phyloP scores from a whole-genome alignment of 148 eudicot genomes.

The Chenopodium album region DNA sequence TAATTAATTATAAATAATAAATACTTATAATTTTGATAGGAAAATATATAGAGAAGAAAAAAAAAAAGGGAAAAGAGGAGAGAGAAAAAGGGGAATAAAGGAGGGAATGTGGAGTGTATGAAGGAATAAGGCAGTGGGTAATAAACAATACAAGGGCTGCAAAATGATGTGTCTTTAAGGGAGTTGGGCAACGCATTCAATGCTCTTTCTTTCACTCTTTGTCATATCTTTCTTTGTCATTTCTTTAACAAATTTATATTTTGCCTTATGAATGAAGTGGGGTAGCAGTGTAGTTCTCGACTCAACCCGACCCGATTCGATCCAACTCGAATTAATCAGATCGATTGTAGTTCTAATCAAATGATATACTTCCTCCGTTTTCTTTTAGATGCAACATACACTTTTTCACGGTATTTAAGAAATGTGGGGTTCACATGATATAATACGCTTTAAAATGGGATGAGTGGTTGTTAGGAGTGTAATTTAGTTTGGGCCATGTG shows the following conservation, averaged over 20 bases:
- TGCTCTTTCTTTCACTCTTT: conserved; percentile 20
- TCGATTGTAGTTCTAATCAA: no score
- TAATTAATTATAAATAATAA: background rate
- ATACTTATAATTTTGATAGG: background rate
- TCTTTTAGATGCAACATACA: no score
- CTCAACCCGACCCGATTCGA: background rate
- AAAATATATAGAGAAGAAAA: background rate
- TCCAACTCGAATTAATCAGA: no score
- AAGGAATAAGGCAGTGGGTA: conserved; percentile 8
- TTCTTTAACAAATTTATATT: no score
- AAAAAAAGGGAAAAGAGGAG: background rate
- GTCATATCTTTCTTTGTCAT: background rate
- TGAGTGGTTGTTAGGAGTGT: no score
- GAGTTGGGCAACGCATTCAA: conserved; percentile 27
- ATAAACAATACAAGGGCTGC: conserved; percentile 18
- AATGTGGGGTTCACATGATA: no score
- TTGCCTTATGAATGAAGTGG: background rate
- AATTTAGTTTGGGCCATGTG: no score
- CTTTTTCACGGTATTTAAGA: no score
- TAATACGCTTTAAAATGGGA: no score
- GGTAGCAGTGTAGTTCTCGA: background rate
- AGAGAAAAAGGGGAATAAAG: background rate
- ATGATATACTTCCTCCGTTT: no score
- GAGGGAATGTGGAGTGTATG: conserved; percentile 10
- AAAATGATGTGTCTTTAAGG: conserved; percentile 25